Evolutionary conservation across 768 basidiomycete genomes (phyloP).

Genomic region (Auriculariales sp.): DNA sequence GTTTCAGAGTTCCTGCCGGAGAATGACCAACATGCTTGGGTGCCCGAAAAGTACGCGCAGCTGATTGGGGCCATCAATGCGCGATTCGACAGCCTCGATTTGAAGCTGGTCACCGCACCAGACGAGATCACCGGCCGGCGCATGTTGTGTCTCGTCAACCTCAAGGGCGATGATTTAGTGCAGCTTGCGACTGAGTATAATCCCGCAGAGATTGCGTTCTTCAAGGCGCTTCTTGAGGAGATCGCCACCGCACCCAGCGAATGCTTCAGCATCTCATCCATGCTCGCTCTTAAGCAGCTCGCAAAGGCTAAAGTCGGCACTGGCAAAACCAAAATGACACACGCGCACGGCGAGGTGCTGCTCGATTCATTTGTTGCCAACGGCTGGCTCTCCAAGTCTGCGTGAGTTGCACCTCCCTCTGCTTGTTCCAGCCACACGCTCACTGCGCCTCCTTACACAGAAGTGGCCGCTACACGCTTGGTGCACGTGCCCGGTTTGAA

Average conservation of each 20-base stretch:
- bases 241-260: constrained; percentile 71
- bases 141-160: constrained; percentile 39
- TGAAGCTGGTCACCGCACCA: constrained; percentile 49
- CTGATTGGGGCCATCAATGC: constrained; percentile 49
- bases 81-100: constrained; percentile 50
- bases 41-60: constrained; percentile 36
- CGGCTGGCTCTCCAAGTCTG: constrained; percentile 66
- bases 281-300: constrained; percentile 63
- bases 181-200: constrained; percentile 77
- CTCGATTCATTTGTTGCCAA: constrained; percentile 72
- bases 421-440: background rate
- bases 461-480: constrained; percentile 59
- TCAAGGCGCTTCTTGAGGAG: constrained; percentile 76
- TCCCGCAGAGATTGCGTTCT: constrained; percentile 65
- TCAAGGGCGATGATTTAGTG: constrained; percentile 65
- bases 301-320: constrained; percentile 30
- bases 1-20: background rate
- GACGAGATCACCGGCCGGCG: constrained; percentile 53
- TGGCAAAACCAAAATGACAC: constrained; percentile 31
- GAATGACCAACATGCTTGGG: background rate
- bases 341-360: constrained; percentile 58
- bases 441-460: constrained; percentile 4
- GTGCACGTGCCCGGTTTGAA: constrained; percentile 60
- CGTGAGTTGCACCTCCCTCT: constrained; percentile 26
- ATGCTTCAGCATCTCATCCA: constrained; percentile 61